phyloP scores from a whole-genome alignment of 2,329 filamentous ascomycete genomes.

The Phyllosticta citribraziliensis region DNA sequence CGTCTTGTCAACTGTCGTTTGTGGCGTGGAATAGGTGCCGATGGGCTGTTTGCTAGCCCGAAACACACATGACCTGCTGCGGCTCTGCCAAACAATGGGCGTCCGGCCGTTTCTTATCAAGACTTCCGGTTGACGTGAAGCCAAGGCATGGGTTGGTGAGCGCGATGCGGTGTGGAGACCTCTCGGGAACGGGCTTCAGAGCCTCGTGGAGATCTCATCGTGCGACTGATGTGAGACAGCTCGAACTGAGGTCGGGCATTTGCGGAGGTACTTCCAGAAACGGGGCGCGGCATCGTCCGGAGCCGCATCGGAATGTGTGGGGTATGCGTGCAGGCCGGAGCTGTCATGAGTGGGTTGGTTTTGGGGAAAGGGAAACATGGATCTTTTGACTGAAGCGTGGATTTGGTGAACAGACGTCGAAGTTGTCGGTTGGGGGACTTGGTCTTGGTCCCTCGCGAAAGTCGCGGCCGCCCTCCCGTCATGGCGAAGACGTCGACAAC shows the following conservation, averaged over 20 bases:
- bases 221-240: neutral
- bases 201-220: neutral
- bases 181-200: neutral
- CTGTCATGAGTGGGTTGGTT: neutral
- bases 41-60: neutral
- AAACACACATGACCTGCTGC: neutral
- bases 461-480: conserved; percentile 3
- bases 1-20: neutral
- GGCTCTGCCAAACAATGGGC: neutral
- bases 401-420: neutral
- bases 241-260: neutral
- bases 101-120: neutral
- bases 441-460: neutral
- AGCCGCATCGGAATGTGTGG: neutral
- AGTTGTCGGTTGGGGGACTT: neutral
- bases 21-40: neutral
- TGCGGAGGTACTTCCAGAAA: neutral
- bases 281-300: neutral
- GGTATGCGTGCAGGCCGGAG: neutral
- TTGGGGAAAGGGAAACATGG: neutral
- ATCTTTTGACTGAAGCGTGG: neutral
- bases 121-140: neutral
- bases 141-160: neutral
- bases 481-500: neutral
- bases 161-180: neutral